Evolutionary conservation across 371 early-diverging fungal species (phyloP), one percentile per base, ranked within the genome.

Genomic region (Mortierella sp.): DNA sequence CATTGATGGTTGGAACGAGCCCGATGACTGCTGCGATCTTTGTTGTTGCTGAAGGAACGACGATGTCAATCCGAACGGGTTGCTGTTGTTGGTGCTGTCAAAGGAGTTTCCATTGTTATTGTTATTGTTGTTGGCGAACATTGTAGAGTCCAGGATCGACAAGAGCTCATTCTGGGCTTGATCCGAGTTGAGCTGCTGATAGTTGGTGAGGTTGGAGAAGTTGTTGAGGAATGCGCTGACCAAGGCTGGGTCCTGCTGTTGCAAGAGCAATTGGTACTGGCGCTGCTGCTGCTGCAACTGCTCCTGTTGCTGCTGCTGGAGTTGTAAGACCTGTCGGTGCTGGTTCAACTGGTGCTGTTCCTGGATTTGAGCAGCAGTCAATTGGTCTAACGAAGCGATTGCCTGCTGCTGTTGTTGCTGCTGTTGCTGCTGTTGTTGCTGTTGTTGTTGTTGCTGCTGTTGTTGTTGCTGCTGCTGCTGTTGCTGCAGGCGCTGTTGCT

Each of bases 111-210:
- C 35, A 21, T 44, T 73, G 74, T 12, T 72, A 73, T 49, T 78
- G 73, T 60, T 60, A 43, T 63, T 76, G 38, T 29, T 51, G 51
- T 79, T 80, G 35, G 72, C 77, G 68, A 86, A 72, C 68, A 77
- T 56, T 29, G 87, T 71, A 1, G 82, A 71, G 21, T 77, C 77
- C 72, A 86, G 63, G 65, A 86, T 80, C 46, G 87, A 82, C 71
- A 86, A 38, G 29, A 86, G 80, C 6, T 86, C 87, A 18, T 80
- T 76, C 48, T 86, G 87, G 1, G 80, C 82, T 35, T 82, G 82
- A 54, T 86, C 87, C n/a, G 87, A 82, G 71, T 86, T 86, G 44
- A 86, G 49, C 55, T 86, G 87, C 49, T 86, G 87, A 46, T 82
- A 86, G 58, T 80, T 82, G 78, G 80, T 75, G 46, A 86, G 56